Evolutionary conservation across 805 yeast species (phyloP).

Genomic region (Sungouiella thailandica): DNA sequence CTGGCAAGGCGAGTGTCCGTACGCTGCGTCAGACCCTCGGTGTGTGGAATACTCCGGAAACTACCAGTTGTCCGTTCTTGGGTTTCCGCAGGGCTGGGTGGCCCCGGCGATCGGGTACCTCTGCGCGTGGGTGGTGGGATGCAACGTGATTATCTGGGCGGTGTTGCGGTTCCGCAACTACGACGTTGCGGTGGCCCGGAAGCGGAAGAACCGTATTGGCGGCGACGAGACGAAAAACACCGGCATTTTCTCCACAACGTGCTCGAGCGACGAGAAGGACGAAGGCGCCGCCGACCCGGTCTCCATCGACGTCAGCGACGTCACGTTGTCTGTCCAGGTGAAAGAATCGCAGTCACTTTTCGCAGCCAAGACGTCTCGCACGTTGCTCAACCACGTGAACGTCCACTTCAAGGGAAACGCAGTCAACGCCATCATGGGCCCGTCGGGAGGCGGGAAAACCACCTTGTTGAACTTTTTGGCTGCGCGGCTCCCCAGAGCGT

Average conservation of each 20-base stretch:
- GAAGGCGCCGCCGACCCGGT: neutral
- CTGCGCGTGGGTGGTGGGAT: slow-evolving; percentile 55
- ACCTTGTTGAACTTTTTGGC: slow-evolving; percentile 61
- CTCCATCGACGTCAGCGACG: slow-evolving; percentile 8
- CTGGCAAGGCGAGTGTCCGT: slow-evolving; percentile 55
- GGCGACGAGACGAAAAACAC: slow-evolving; percentile 10
- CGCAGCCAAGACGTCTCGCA: slow-evolving; percentile 9
- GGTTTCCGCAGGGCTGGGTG: slow-evolving; percentile 61
- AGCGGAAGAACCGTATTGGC: slow-evolving; percentile 29
- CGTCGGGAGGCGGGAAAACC: slow-evolving; percentile 77
- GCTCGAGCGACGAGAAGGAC: neutral
- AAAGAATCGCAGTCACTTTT: slow-evolving; percentile 6
- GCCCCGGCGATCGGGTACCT: slow-evolving; percentile 58
- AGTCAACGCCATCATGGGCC: slow-evolving; percentile 73
- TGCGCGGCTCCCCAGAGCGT: slow-evolving; percentile 41
- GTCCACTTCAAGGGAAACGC: slow-evolving; percentile 52
- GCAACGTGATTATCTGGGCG: slow-evolving; percentile 44
- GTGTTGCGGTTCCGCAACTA: slow-evolving; percentile 45
- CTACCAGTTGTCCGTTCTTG: slow-evolving; percentile 50
- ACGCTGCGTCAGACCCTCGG: slow-evolving; percentile 26
- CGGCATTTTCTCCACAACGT: neutral
- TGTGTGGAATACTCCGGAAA: slow-evolving; percentile 49
- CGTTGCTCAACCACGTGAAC: slow-evolving; percentile 35
- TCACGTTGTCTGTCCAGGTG: slow-evolving; percentile 13
- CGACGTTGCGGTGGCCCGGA: slow-evolving; percentile 47